These are phyloP conservation scores for Immersiporthe knoxdaviesiana DNA, from an alignment of 2,329 filamentous ascomycete genomes.

Conservation along the genomic window DNA sequence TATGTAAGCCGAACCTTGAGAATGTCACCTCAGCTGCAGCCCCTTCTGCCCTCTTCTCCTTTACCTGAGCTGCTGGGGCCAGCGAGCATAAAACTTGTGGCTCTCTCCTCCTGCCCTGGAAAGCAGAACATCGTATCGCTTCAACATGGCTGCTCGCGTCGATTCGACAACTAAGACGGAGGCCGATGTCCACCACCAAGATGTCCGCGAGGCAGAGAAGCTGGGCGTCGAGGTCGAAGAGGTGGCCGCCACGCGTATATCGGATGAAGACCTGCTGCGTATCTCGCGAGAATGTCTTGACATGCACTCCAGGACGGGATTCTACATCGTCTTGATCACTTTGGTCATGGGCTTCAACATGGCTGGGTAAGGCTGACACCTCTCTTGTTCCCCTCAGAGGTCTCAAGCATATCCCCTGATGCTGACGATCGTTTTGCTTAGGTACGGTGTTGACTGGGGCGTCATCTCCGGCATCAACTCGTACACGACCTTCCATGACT, in stretches of 20 bases:
- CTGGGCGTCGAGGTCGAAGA: conserved; percentile 46
- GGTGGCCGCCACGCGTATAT: conserved; percentile 47
- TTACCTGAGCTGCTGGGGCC: not conserved
- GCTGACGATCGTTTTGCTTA: conserved; percentile 1
- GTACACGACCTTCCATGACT: conserved; percentile 46
- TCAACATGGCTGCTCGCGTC: conserved; percentile 25
- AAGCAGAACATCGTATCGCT: conserved; percentile 19
- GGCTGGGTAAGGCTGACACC: conserved; percentile 42
- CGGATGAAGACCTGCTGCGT: conserved; percentile 49
- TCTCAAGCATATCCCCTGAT: too few species aligned
- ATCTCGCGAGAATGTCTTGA: conserved; percentile 46
- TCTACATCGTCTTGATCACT: conserved; percentile 47
- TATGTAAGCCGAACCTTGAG: conserved; percentile 9
- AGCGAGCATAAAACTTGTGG: not conserved
- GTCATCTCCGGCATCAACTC: conserved; percentile 53
- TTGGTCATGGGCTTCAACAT: conserved; percentile 51
- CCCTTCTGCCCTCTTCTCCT: not conserved
- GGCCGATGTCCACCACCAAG: conserved; percentile 33
- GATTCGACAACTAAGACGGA: conserved; percentile 27
- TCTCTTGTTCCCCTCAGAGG: not conserved
- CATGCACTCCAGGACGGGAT: conserved; percentile 45
- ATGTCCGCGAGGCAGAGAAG: conserved; percentile 39
- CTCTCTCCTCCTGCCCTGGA: not conserved
- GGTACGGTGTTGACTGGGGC: conserved; percentile 52
- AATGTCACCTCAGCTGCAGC: not conserved